Evolutionary conservation across 2,329 filamentous ascomycete genomes (phyloP), one percentile per base, ranked within the genome.

Genomic region (Xylogone sp.): DNA sequence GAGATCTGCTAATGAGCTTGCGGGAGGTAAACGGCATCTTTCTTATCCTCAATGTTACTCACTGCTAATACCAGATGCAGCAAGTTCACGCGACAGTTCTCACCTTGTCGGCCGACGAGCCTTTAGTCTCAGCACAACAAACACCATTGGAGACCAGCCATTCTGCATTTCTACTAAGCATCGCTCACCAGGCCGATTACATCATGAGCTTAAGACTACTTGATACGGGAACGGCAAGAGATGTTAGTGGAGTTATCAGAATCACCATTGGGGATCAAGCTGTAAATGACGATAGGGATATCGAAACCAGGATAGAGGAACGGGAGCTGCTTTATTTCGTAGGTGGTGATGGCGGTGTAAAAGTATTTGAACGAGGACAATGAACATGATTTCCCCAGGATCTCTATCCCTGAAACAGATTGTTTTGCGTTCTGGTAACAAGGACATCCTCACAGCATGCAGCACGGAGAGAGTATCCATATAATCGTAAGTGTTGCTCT

Each of bases 231-330:
- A 84, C 85, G n/a, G 92, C 93, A 56, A 86, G 81, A 65, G 93
- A 97, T 69, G 89, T 97, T 27, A 96, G 89, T 70, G 93, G 93
- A 2, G 90, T 96, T 43, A 64, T 97, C 56, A 80, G 91, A 58
- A 76, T 94, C 46, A 92, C 87, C 18, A 75, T 77, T 43, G 84
- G 84, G 3, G 72, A 61, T 13, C 44, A 51, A 18, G 68, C 16
- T 21, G 66, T 63, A 21, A 63, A 59, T 42, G 54, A 53, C 21
- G 61, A 55, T 48, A 52, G 56, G 9, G 62, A 64, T 24, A 74
- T 72, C 16, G 52, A 51, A n/a, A 46, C 52, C 21, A 60, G 55
- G 20, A 62, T 73, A 1, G 77, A 78, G 57, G 78, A 88, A 60
- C 83, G 76, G 55, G 93, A 97, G 71, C 79, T 88, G 63, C 64